phyloP scores from a whole-genome alignment of 164 flowering plant species.

The Annona squamosa region DNA sequence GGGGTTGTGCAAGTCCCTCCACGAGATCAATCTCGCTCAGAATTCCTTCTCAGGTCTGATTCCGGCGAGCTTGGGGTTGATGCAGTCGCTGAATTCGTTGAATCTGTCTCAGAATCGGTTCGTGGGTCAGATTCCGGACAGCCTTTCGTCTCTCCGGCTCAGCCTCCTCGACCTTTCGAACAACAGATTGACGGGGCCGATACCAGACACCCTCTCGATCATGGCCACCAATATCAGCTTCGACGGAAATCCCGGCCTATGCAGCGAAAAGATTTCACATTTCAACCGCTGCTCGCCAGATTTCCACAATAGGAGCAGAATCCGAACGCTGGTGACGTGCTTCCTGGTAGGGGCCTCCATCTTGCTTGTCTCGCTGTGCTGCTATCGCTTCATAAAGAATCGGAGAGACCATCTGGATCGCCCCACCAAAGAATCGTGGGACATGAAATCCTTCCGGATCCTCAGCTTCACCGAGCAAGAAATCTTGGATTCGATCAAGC shows the following conservation, averaged over 20 bases:
- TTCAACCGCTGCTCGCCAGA: slow-evolving; percentile 36
- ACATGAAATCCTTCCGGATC: slow-evolving; percentile 59
- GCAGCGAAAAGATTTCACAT: slow-evolving; percentile 28
- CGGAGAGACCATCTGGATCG: slow-evolving; percentile 20
- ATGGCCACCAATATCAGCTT: slow-evolving; percentile 54
- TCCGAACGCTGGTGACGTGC: slow-evolving; percentile 34
- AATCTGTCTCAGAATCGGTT: slow-evolving; percentile 60
- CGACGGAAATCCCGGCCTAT: slow-evolving; percentile 55
- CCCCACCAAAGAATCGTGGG: slow-evolving; percentile 59
- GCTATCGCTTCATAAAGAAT: slow-evolving; percentile 30
- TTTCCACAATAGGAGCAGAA: slow-evolving; percentile 25
- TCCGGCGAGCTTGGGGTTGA: slow-evolving; percentile 46
- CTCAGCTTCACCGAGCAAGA: slow-evolving; percentile 65
- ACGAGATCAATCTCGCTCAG: slow-evolving; percentile 43
- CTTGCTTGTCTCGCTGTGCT: slow-evolving; percentile 24
- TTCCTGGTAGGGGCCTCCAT: slow-evolving; percentile 22
- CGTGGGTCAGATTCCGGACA: slow-evolving; percentile 53
- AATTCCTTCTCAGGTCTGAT: slow-evolving; percentile 56
- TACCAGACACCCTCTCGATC: slow-evolving; percentile 46
- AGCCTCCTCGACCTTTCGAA: slow-evolving; percentile 68
- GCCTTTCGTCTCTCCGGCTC: slow-evolving; percentile 43
- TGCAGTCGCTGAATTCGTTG: slow-evolving; percentile 46
- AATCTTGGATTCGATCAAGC: slow-evolving; percentile 53
- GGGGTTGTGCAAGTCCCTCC: slow-evolving; percentile 43
- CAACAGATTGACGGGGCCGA: slow-evolving; percentile 43